Conservation (phyloP, 2,329 filamentous ascomycete species). For the Claviceps arundinis region DNA sequence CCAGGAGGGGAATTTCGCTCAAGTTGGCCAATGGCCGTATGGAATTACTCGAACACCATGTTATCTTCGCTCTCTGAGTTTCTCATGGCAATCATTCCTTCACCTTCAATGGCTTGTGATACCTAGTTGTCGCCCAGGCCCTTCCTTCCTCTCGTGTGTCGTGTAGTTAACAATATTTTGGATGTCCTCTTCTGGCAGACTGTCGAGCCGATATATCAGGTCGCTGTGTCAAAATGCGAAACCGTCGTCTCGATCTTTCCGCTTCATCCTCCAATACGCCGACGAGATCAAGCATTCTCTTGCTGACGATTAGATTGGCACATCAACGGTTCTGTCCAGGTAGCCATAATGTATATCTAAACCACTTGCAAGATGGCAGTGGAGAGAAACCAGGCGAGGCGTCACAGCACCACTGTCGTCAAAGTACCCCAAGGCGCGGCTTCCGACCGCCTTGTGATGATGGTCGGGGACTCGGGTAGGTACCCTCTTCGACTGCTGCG, state of each 20-base stretch:
- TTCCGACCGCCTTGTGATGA: conserved; percentile 76
- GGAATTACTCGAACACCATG: conserved; percentile 32
- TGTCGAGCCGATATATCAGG: conserved; percentile 84
- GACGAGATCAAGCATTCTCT: conserved; percentile 68
- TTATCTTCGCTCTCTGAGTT: conserved; percentile 34
- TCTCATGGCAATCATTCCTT: conserved; percentile 36
- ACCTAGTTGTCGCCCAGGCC: conserved; percentile 34
- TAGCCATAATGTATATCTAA: conserved; percentile 48
- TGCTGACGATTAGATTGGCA: conserved; percentile 59
- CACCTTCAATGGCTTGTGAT: conserved; percentile 27
- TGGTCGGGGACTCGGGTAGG: conserved; percentile 36
- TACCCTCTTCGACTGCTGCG: conserved; percentile 49
- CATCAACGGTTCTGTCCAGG: conserved; percentile 85
- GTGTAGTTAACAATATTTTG: conserved; percentile 50
- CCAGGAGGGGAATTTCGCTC: conserved; percentile 55
- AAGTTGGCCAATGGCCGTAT: conserved; percentile 56
- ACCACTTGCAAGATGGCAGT: conserved; percentile 83
- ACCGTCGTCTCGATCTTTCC: conserved; percentile 68
- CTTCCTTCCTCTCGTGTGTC: conserved; percentile 73
- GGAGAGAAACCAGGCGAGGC: conserved; percentile 73
- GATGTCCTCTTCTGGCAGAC: conserved; percentile 81
- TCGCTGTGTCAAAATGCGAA: conserved; percentile 96
- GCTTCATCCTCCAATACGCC: conserved; percentile 53
- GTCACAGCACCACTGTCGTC: conserved; percentile 91
- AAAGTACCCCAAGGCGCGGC: conserved; percentile 82